phyloP scores from a whole-genome alignment of 371 early-diverging fungal species.

The Apophysomyces variabilis region DNA sequence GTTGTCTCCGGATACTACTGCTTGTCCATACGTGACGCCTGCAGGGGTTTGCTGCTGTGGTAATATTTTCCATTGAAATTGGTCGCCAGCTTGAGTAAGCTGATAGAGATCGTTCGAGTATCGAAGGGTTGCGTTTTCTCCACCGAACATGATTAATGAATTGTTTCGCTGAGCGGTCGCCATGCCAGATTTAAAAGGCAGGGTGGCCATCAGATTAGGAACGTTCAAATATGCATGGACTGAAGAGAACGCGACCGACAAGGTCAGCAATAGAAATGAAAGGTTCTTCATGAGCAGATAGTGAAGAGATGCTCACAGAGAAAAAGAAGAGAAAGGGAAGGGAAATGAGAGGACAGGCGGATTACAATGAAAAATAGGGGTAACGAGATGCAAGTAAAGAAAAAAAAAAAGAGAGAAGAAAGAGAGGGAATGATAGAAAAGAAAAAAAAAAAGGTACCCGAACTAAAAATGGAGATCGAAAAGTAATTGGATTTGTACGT shows the following conservation, averaged over 20 bases:
- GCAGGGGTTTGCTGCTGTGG: constrained; percentile 28
- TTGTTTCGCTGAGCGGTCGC: constrained; percentile 26
- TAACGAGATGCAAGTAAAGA: constrained; percentile 4
- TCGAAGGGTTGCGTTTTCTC: constrained; percentile 28
- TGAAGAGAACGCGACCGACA: background rate
- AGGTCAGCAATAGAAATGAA: constrained; percentile 25
- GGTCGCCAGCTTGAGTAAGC: constrained; percentile 21
- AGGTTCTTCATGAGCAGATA: constrained; percentile 12
- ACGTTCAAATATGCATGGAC: constrained; percentile 30
- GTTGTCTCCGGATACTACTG: constrained; percentile 21
- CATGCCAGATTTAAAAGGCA: constrained; percentile 37
- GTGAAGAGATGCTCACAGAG: constrained; percentile 12
- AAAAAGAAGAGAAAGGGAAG: constrained; percentile 13
- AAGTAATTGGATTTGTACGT: constrained; percentile 4
- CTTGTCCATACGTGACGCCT: constrained; percentile 19
- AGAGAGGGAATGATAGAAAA: constrained; percentile 3
- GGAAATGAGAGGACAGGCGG: constrained; percentile 14
- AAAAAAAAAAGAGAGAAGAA: constrained; percentile 12
- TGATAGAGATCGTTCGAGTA: constrained; percentile 30
- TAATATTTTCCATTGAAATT: constrained; percentile 25
- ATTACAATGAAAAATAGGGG: constrained; percentile 2
- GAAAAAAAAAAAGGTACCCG: constrained; percentile 15
- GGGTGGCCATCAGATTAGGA: constrained; percentile 21
- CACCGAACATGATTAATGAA: constrained; percentile 39
- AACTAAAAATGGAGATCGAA: constrained; percentile 14